Base-by-base conservation (phyloP, 1,284 basidiomycete species). In the Tranzscheliella williamsii region DNA sequence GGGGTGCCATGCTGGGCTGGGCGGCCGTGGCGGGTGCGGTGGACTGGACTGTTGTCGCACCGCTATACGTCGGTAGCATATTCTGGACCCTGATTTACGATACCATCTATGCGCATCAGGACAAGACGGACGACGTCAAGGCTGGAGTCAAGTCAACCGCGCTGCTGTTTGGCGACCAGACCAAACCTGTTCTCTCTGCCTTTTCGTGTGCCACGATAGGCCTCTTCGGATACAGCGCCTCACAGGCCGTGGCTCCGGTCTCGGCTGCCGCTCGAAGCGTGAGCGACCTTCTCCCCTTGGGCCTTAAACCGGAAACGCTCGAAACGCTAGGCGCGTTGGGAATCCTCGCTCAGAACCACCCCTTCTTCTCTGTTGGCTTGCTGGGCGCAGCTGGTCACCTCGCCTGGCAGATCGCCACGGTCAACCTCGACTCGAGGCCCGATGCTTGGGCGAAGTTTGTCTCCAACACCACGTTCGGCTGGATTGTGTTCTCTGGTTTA, bases 61-160 rank as follows among this genome's bases (percentile, higher is more conserved):
- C 95, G 2, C 82, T 99, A 15, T 98, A 98, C 73, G 85, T 87
- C 0, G 91, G 93, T 3, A 89, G 90, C 6, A 81, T 92, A 24
- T 86, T 86, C 67, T 98, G 93, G 91, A 95, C 93, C 39, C 83
- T 99, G 43, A 89, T 93, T 1, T 99, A 98, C 74, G 95, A 99
- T 73, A 95, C 87, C 38, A 94, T 98, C 66, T 99, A 99, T 73
- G 95, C 95, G 2, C 95, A 98, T 78, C 94, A 95, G 88, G 95
- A 99, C 80, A 98, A 97, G 81, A 79, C 71, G 6, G 95, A 98
- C 80, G 95, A 99, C 73, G 82, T 90, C 30, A 81, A 83, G 38
- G 90, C 86, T 16, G 92, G 90, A 18, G 94, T 99, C 75, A 90
- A 88, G 62, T 94, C 91, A 8, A 98, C 93, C 2, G 95, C 95